phyloP scores from a whole-genome alignment of 768 basidiomycete species.

The Naganishia friedmannii region DNA sequence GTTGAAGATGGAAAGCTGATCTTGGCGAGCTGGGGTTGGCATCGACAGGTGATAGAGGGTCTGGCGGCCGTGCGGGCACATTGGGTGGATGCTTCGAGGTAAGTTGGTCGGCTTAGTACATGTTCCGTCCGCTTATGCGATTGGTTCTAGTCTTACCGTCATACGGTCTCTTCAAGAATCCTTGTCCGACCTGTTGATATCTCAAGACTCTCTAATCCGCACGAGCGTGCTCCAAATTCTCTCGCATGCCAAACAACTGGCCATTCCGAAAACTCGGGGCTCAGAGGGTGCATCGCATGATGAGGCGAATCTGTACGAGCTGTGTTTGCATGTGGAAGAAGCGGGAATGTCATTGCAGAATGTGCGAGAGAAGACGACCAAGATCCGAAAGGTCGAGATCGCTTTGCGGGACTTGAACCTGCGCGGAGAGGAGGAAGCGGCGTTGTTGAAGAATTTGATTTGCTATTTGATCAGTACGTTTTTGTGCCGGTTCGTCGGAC shows the following conservation, averaged over 20 bases:
- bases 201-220: constrained; percentile 69
- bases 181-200: constrained; percentile 56
- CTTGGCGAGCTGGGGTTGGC: constrained; percentile 18
- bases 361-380: constrained; percentile 76
- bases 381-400: constrained; percentile 58
- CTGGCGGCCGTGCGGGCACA: constrained; percentile 7
- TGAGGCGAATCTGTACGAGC: constrained; percentile 36
- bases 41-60: constrained; percentile 55
- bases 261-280: constrained; percentile 7
- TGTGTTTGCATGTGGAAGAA: constrained; percentile 74
- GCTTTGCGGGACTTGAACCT: constrained; percentile 54
- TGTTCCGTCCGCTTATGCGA: neutral
- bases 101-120: neutral
- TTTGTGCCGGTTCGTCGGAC: neutral
- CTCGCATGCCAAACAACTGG: constrained; percentile 23
- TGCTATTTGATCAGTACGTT: constrained; percentile 71
- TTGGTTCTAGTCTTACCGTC: neutral
- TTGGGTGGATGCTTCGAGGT: constrained; percentile 17
- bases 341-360: constrained; percentile 73
- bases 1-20: constrained; percentile 20
- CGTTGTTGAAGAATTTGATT: constrained; percentile 62
- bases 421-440: constrained; percentile 56
- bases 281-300: neutral
- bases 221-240: constrained; percentile 59
- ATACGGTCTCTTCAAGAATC: constrained; percentile 5